Percentiles rank a stretch among this genome's conserved stretches.
These are phyloP conservation scores for Nepenthes alata DNA, from an alignment of 179 eudicot species.

Conservation along the genomic window DNA sequence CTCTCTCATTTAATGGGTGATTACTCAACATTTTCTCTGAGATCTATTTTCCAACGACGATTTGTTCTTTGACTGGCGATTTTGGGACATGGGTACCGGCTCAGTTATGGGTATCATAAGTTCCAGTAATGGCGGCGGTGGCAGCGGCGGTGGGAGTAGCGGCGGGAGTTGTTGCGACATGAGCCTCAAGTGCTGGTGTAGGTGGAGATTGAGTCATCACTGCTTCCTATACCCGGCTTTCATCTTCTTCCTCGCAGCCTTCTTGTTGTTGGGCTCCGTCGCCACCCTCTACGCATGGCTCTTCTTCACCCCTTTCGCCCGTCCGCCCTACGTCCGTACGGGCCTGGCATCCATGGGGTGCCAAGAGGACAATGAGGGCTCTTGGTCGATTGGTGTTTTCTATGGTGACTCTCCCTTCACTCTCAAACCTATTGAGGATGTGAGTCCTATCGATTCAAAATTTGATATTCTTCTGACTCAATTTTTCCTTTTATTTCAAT, in stretches of 20 bases:
- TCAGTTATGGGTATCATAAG: conserved; percentile 6
- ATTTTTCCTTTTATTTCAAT: too few relatives aligned
- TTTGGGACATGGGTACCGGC: conserved; percentile 3
- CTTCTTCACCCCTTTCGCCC: conserved; percentile 36
- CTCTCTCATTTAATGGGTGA: too few relatives aligned
- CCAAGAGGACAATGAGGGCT: conserved; percentile 60
- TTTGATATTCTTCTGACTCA: neutral
- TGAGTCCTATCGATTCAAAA: conserved; percentile 16
- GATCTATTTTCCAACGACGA: neutral
- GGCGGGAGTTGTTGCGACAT: conserved; percentile 15
- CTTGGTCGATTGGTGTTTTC: conserved; percentile 80
- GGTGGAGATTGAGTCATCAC: conserved; percentile 19
- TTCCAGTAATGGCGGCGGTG: conserved; percentile 12
- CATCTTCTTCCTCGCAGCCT: conserved; percentile 30
- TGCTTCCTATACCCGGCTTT: conserved; percentile 27
- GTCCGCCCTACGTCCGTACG: conserved; percentile 16
- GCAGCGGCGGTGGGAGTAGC: conserved; percentile 7
- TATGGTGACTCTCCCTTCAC: conserved; percentile 71
- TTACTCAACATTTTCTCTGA: neutral
- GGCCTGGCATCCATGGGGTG: conserved; percentile 33
- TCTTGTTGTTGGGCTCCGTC: conserved; percentile 37
- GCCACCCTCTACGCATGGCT: conserved; percentile 50
- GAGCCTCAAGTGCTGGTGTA: conserved; percentile 12
- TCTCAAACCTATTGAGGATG: conserved; percentile 62
- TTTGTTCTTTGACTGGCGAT: neutral